These are phyloP conservation scores for Erodium texanum DNA, from an alignment of 441 rosid species.

Conservation along the genomic window DNA sequence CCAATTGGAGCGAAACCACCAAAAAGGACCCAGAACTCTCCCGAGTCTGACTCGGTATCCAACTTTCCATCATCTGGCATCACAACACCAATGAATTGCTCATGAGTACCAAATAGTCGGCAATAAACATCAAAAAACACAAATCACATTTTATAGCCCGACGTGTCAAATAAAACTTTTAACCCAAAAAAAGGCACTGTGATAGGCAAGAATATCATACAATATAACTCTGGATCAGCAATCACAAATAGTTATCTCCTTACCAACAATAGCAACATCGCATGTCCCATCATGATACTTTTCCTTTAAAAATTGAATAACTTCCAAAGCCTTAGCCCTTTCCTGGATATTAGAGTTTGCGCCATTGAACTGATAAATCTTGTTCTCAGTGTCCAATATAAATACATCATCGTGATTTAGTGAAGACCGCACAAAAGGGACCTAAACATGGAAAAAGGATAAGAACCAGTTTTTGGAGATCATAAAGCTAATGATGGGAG, in stretches of 20 bases:
- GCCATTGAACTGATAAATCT: conserved; percentile 96
- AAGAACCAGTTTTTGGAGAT: neutral
- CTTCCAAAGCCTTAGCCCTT: conserved; percentile 98
- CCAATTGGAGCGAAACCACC: conserved; percentile 99
- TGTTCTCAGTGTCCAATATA: conserved; percentile 67
- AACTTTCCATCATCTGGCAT: conserved; percentile 87
- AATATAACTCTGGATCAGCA: conserved; percentile 7
- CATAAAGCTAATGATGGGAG: conserved; percentile 7
- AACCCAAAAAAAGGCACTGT: neutral
- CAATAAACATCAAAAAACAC: neutral
- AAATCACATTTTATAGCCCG: conserved; percentile 4
- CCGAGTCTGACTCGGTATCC: conserved; percentile 96
- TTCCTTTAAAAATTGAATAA: conserved; percentile 89
- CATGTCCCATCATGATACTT: conserved; percentile 86
- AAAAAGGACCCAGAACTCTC: conserved; percentile 97
- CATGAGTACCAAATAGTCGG: conserved; percentile 16
- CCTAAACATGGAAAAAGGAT: conserved; percentile 34
- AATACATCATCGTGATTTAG: conserved; percentile 98
- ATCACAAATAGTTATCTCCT: conserved; percentile 25
- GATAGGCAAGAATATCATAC: neutral
- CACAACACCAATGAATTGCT: conserved; percentile 9
- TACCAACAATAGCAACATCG: conserved; percentile 96
- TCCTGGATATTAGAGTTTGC: conserved; percentile 96
- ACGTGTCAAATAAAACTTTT: neutral
- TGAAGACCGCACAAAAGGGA: conserved; percentile 87